Base-by-base conservation (phyloP, 768 basidiomycete species). In the Russula compacta region DNA sequence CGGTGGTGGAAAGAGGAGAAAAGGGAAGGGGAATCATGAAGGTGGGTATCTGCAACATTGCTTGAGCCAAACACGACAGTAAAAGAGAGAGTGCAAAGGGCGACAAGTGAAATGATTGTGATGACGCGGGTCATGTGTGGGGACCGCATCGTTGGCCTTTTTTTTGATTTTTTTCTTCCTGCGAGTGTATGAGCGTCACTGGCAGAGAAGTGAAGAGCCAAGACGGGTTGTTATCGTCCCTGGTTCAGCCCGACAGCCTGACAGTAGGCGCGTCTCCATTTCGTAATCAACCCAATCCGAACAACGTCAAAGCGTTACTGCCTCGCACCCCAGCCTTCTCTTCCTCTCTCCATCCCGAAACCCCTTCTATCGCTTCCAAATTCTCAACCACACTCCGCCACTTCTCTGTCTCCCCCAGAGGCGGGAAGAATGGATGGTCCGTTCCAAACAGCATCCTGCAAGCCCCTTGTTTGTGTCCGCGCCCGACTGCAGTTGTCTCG, bases 351-450 rank as follows among this genome's bases (percentile, higher is more conserved):
- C 89, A 89, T 9, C 82, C 82, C 49, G 78, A 72, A 9, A 87
- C 86, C 4, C 71, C 75, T 47, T 83, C 78, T 60, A 94, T 91
- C 2, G 92, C 91, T 57, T 87, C 83, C 58, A 93, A 69, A 72
- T 93, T 95, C 66, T 92, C 89, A 33, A 88, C 82, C 3, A 92
- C 92, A 68, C 89, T 91, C 73, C 75, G 80, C 92, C 92, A 94
- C 69, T 83, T 90, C 61, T 83, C 82, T 47, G 76, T 79, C 50
- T 75, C 73, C 62, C 76, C 73, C 42, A 93, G 78, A 2, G 92
- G 92, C 15, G 92, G 92, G 75, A 94, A 94, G 78, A 93, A 93
- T 0, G 90, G 92, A 70, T 93, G 88, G 69, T 93, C 92, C 35
- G 91, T 92, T 21, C 92, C 92, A 67, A 91, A 93, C 40, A 92